Evolutionary conservation across 2,329 filamentous ascomycete genomes (phyloP).

Genomic region (Hansfordia pulvinata): DNA sequence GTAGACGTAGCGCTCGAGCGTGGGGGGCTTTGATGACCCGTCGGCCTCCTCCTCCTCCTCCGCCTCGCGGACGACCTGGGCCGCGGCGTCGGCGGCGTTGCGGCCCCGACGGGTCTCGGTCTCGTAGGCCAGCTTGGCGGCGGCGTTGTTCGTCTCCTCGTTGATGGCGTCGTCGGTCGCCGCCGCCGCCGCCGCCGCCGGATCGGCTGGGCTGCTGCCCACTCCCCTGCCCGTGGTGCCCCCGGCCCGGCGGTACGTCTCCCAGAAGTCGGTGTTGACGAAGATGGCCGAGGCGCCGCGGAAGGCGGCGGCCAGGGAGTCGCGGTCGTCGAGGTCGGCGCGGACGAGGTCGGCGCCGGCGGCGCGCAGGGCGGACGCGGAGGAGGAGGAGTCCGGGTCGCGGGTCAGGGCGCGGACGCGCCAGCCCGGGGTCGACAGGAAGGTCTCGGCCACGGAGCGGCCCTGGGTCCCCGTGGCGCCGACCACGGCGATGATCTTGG

Average conservation of each 20-base stretch:
- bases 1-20: conserved; percentile 25
- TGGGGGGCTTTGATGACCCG: too few species aligned
- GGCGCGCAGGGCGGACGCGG: conserved; percentile 14
- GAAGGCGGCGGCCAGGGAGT: conserved; percentile 25
- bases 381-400: conserved; percentile 20
- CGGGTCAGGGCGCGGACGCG: conserved; percentile 35
- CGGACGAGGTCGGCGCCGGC: conserved; percentile 12
- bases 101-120: too few species aligned
- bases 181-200: conserved; percentile 15
- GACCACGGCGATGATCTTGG: conserved; percentile 27
- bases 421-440: conserved; percentile 30
- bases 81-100: conserved; percentile 22
- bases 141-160: conserved; percentile 18
- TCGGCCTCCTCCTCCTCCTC: too few species aligned
- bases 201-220: too few species aligned
- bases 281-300: conserved; percentile 32
- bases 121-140: conserved; percentile 21
- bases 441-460: conserved; percentile 27
- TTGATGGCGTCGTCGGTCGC: conserved; percentile 23
- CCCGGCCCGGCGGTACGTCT: conserved; percentile 6
- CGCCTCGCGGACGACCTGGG: conserved; percentile 17
- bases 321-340: conserved; percentile 24
- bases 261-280: conserved; percentile 27
- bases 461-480: conserved; percentile 40
- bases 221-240: too few species aligned